A percentile compares a stretch with the other conserved stretches of the same genome.
Conservation (phyloP, 2,329 filamentous ascomycete species). For the Epichloe sp. region DNA sequence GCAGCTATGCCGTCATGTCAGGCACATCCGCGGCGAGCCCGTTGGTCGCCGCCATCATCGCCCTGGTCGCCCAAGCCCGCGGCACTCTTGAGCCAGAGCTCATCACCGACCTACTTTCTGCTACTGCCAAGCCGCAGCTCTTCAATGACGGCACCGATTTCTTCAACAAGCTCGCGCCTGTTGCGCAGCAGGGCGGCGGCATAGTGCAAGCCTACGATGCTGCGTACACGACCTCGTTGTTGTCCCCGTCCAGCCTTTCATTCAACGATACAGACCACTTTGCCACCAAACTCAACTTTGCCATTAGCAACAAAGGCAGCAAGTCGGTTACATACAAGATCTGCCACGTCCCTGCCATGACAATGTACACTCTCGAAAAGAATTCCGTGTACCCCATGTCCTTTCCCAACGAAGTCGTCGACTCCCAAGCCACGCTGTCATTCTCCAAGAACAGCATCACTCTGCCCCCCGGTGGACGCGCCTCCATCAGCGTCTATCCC, state of each 20-base stretch:
- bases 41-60: conserved; percentile 38
- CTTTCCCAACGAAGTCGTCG: conserved; percentile 32
- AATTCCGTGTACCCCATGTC: conserved; percentile 21
- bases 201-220: conserved; percentile 47
- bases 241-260: conserved; percentile 41
- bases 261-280: conserved; percentile 53
- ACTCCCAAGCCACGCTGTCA: conserved; percentile 26
- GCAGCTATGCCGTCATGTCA: conserved; percentile 36
- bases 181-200: conserved; percentile 47
- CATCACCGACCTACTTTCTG: conserved; percentile 34
- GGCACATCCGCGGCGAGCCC: conserved; percentile 51
- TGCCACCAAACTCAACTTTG: conserved; percentile 33
- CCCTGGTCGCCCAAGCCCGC: conserved; percentile 36
- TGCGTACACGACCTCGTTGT: conserved; percentile 36
- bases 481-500: conserved; percentile 32
- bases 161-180: conserved; percentile 33
- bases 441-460: conserved; percentile 31
- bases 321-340: conserved; percentile 38
- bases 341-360: conserved; percentile 33
- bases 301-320: conserved; percentile 39
- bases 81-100: conserved; percentile 33
- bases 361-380: conserved; percentile 35
- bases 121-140: conserved; percentile 34
- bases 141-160: conserved; percentile 30
- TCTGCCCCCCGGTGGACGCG: conserved; percentile 26